These are phyloP conservation scores for Yamadazyma jaroonii DNA, from an alignment of 1,139 yeast species.

Conservation along the genomic window DNA sequence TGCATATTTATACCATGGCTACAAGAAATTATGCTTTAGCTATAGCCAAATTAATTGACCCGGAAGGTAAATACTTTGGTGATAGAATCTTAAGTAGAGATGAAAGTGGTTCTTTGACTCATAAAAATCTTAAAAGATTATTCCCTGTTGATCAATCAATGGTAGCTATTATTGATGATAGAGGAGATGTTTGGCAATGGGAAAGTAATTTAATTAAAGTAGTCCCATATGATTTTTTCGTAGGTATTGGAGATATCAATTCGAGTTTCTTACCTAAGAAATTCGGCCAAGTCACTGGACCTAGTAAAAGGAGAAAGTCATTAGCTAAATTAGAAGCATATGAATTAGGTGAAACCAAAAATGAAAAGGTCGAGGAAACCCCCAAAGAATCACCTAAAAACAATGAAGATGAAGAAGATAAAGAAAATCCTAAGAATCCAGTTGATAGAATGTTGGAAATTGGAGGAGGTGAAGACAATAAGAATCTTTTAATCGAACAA, in stretches of 20 bases:
- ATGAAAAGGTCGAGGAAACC: constrained; percentile 15
- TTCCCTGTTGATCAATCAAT: constrained; percentile 96
- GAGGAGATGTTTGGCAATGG: constrained; percentile 99
- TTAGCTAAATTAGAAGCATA: constrained; percentile 49
- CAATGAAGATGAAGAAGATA: constrained; percentile 6
- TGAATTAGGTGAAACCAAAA: too few relatives aligned
- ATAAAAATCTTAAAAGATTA: constrained; percentile 79
- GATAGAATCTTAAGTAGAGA: constrained; percentile 91
- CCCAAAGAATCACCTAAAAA: constrained; percentile 3
- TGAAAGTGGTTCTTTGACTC: constrained; percentile 91
- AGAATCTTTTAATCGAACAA: constrained; percentile 46
- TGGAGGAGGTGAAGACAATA: constrained; percentile 49
- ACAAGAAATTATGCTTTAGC: constrained; percentile 90
- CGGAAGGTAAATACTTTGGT: constrained; percentile 80
- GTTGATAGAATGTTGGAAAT: constrained; percentile 49
- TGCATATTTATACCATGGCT: constrained; percentile 99
- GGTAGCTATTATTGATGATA: constrained; percentile 95
- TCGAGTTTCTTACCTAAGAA: constrained; percentile 88
- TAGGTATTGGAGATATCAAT: constrained; percentile 96
- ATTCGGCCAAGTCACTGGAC: constrained; percentile 65
- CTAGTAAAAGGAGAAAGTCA: constrained; percentile 59
- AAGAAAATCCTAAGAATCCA: constrained; percentile 23
- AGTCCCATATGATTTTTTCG: constrained; percentile 92
- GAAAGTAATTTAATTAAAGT: constrained; percentile 87
- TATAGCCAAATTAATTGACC: constrained; percentile 89